These are phyloP conservation scores for Solidago caesia DNA, from an alignment of 129 eudicot genomes.

Conservation along the genomic window DNA sequence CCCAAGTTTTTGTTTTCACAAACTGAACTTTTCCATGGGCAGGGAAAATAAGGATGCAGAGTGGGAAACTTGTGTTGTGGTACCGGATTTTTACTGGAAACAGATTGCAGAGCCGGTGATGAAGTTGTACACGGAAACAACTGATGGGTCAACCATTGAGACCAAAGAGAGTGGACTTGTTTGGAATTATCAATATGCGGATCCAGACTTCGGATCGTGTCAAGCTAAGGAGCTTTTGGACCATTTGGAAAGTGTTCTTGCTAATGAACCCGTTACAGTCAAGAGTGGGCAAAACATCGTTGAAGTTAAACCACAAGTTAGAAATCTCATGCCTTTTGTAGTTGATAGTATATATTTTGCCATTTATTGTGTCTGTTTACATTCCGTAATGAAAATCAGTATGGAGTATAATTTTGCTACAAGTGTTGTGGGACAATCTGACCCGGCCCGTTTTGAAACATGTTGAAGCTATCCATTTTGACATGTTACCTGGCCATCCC, in stretches of 20 bases:
- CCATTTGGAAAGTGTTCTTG: slow-evolving; percentile 91
- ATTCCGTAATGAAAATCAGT: too few relatives aligned
- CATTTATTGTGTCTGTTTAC: too few relatives aligned
- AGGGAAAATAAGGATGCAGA: slow-evolving; percentile 61
- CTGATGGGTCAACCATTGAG: slow-evolving; percentile 85
- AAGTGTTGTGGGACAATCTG: background rate
- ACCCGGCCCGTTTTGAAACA: too few relatives aligned
- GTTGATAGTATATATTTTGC: background rate
- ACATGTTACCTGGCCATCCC: background rate
- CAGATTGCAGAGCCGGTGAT: slow-evolving; percentile 88
- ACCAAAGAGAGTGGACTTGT: slow-evolving; percentile 78
- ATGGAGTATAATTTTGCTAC: background rate
- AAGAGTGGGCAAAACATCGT: slow-evolving; percentile 82
- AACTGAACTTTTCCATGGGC: background rate
- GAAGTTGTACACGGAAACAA: slow-evolving; percentile 81
- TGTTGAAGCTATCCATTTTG: background rate
- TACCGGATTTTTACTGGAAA: slow-evolving; percentile 79
- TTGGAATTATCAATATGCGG: slow-evolving; percentile 91
- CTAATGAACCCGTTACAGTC: slow-evolving; percentile 91
- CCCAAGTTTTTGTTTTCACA: background rate
- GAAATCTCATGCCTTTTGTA: slow-evolving; percentile 8
- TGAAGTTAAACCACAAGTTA: slow-evolving; percentile 91
- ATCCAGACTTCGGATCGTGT: slow-evolving; percentile 88
- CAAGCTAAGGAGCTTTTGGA: slow-evolving; percentile 93
- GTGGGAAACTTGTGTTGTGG: slow-evolving; percentile 79